Conservation (phyloP, 73 alveolate species). For the Diophrys appendiculata region DNA sequence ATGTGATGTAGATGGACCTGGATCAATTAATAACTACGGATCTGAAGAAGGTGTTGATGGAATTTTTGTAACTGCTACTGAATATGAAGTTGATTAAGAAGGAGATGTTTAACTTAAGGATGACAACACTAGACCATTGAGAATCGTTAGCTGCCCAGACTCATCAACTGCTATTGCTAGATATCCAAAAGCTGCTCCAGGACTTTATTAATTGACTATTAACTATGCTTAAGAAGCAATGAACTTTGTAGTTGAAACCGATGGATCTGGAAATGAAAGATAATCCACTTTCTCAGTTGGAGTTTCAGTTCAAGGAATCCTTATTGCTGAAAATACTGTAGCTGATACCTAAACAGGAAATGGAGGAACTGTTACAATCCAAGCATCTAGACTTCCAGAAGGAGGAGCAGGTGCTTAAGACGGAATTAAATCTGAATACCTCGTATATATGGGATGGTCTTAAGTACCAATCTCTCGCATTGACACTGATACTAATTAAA, state of each 20-base stretch:
- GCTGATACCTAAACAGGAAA: not conserved
- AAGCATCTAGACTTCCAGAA: not conserved
- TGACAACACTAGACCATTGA: not conserved
- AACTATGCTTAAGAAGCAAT: no score
- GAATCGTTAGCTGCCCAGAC: not conserved
- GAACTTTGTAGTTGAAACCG: no score
- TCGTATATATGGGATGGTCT: not conserved
- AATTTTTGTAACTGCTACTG: no score
- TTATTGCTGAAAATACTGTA: no score
- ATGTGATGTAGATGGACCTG: not conserved
- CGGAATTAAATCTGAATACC: not conserved
- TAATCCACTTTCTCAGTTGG: no score
- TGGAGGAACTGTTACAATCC: not conserved
- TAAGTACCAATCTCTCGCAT: not conserved
- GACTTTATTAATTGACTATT: not conserved
- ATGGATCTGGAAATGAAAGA: no score
- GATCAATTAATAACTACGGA: not conserved
- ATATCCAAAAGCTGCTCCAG: constrained; percentile 1
- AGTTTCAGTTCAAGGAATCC: no score
- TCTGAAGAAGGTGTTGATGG: not conserved
- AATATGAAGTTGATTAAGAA: no score
- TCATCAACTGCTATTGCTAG: not conserved
- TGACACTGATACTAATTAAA: not conserved
- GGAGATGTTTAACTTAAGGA: not conserved
- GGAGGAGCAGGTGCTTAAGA: constrained; percentile 1